Percentiles rank a stretch among this genome's conserved stretches.
Evolutionary conservation across 2,329 filamentous ascomycete genomes (phyloP).

Genomic region (Pyrenophora seminiperda): DNA sequence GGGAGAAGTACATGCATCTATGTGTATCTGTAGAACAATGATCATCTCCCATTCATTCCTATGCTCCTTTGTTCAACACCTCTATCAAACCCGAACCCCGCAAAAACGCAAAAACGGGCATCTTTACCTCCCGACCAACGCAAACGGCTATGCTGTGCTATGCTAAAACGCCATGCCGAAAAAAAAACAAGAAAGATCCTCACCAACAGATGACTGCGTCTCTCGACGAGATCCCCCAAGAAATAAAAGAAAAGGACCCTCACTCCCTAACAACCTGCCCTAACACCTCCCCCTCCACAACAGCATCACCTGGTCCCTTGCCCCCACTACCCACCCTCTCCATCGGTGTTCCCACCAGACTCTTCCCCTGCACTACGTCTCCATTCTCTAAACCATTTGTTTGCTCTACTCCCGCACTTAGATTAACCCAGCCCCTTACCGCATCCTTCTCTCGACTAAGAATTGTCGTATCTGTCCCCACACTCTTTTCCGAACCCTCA

Average conservation of each 20-base stretch:
- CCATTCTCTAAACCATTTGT: background rate
- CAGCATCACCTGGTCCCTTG: slow-evolving; percentile 31
- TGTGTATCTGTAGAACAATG: no score
- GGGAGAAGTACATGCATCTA: no score
- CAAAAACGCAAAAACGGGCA: no score
- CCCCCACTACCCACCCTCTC: slow-evolving; percentile 12
- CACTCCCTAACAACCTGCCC: slow-evolving; percentile 37
- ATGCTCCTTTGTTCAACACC: no score
- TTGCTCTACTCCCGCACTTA: slow-evolving; percentile 19
- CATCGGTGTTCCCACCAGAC: slow-evolving; percentile 10
- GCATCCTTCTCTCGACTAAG: slow-evolving; percentile 31
- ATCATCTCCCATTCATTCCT: no score
- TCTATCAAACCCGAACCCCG: no score
- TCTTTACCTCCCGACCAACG: no score
- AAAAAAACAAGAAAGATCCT: no score
- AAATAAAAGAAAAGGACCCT: background rate
- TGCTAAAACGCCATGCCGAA: no score
- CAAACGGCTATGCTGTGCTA: no score
- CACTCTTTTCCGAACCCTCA: slow-evolving; percentile 22
- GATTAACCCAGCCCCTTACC: slow-evolving; percentile 45
- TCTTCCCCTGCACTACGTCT: slow-evolving; percentile 9
- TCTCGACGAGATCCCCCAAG: no score
- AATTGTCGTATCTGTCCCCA: slow-evolving; percentile 41
- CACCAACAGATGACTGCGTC: no score
- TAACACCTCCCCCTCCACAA: slow-evolving; percentile 45